A percentile compares a stretch with the other conserved stretches of the same genome.
Evolutionary conservation across 805 yeast species (phyloP).

Genomic region (Diddensiella caesifluorescens): DNA sequence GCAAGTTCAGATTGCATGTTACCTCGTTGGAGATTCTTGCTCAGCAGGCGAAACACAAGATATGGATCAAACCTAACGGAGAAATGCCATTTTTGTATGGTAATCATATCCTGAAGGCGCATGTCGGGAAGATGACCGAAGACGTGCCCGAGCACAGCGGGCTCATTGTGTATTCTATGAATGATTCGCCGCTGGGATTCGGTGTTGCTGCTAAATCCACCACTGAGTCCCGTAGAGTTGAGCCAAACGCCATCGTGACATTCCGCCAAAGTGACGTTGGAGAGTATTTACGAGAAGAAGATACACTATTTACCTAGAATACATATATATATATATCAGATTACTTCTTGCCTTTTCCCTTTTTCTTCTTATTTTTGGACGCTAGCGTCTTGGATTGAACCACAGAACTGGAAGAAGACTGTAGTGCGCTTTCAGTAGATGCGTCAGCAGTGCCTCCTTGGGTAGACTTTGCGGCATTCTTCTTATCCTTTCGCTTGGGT

Average conservation of each 20-base stretch:
- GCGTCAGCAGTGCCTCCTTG: conserved; percentile 56
- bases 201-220: conserved; percentile 94
- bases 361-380: conserved; percentile 27
- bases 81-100: conserved; percentile 98
- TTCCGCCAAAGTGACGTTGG: conserved; percentile 98
- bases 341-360: conserved; percentile 33
- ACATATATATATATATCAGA: conserved; percentile 1
- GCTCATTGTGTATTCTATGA: conserved; percentile 84
- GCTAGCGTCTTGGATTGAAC: conserved; percentile 10
- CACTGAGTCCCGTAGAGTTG: conserved; percentile 76
- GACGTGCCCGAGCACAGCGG: conserved; percentile 99
- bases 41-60: conserved; percentile 83
- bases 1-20: conserved; percentile 90
- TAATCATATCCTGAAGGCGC: conserved; percentile 93
- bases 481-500: conserved; percentile 64
- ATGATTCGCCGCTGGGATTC: conserved; percentile 86
- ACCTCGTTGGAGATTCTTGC: conserved; percentile 83
- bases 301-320: conserved; percentile 74
- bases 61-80: conserved; percentile 96
- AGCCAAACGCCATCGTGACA: conserved; percentile 92
- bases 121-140: conserved; percentile 92
- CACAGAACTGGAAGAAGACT: conserved; percentile 11
- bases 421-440: conserved; percentile 17
- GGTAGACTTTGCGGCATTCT: conserved; percentile 40
- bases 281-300: conserved; percentile 96